phyloP scores from a whole-genome alignment of 768 basidiomycete species.

The Boletus vermiculosoides region DNA sequence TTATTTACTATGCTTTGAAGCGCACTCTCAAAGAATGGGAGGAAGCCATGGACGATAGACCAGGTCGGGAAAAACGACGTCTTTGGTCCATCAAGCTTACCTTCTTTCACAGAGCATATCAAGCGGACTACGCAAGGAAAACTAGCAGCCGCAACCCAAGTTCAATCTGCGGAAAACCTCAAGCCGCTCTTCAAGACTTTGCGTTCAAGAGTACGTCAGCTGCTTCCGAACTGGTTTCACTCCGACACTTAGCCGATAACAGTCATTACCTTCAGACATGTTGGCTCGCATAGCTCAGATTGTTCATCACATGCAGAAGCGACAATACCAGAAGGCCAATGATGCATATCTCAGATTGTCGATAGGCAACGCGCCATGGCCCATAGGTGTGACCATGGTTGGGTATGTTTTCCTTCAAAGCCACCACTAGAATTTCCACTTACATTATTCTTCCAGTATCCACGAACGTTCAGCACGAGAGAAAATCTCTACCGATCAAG shows the following conservation, averaged over 20 bases:
- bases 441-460: conserved; percentile 51
- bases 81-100: conserved; percentile 1
- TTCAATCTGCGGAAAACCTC: conserved; percentile 93
- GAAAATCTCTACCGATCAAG: conserved; percentile 96
- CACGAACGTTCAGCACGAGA: conserved; percentile 98
- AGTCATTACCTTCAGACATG: conserved; percentile 84
- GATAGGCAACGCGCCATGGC: conserved; percentile 99
- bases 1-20: conserved; percentile 96
- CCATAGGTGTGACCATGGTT: conserved; percentile 99
- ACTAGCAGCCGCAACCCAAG: conserved; percentile 90
- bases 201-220: conserved; percentile 73
- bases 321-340: conserved; percentile 93
- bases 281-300: conserved; percentile 87
- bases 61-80: conserved; percentile 50
- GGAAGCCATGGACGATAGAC: conserved; percentile 90
- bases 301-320: conserved; percentile 93
- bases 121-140: conserved; percentile 91
- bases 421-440: neutral
- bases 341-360: conserved; percentile 96
- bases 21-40: conserved; percentile 94
- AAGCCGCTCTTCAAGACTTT: conserved; percentile 94
- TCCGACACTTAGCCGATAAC: conserved; percentile 10
- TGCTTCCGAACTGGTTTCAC: neutral
- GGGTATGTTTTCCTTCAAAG: conserved; percentile 54
- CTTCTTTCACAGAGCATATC: conserved; percentile 57